Conservation (phyloP, 352 stramenopile species). For the Phytophthora meadii region DNA sequence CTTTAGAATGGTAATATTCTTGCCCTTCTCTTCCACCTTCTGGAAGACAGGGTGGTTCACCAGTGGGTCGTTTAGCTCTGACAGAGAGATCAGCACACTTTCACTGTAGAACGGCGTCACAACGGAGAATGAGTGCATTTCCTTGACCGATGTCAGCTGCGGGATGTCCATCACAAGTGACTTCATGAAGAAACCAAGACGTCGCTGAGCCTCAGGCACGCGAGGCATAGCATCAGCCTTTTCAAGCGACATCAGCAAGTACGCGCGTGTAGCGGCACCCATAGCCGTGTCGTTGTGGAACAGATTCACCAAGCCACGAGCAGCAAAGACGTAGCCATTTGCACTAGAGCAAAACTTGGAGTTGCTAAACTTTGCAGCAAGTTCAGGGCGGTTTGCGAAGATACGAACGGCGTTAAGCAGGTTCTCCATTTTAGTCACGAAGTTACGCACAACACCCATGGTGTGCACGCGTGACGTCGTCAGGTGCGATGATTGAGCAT, state of each 20-base stretch:
- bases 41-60: conserved; percentile 78
- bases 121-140: conserved; percentile 86
- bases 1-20: conserved; percentile 86
- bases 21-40: conserved; percentile 76
- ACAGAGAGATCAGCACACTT: conserved; percentile 68
- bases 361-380: conserved; percentile 70
- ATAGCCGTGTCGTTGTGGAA: conserved; percentile 82
- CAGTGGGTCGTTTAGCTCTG: conserved; percentile 71
- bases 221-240: conserved; percentile 76
- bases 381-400: conserved; percentile 59
- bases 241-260: conserved; percentile 74
- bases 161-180: conserved; percentile 84
- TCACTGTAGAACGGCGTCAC: conserved; percentile 85
- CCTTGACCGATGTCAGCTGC: conserved; percentile 71
- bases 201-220: conserved; percentile 72
- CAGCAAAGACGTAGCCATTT: conserved; percentile 82
- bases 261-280: conserved; percentile 76
- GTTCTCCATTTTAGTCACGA: conserved; percentile 78
- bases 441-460: conserved; percentile 79
- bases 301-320: conserved; percentile 78
- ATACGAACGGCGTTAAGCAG: conserved; percentile 66
- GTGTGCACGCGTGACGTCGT: conserved; percentile 67
- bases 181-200: conserved; percentile 85
- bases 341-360: conserved; percentile 78
- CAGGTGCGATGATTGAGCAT: conserved; percentile 56